Base-by-base conservation (phyloP, 1,139 yeast species). In the Suhomyces choctaworum region DNA sequence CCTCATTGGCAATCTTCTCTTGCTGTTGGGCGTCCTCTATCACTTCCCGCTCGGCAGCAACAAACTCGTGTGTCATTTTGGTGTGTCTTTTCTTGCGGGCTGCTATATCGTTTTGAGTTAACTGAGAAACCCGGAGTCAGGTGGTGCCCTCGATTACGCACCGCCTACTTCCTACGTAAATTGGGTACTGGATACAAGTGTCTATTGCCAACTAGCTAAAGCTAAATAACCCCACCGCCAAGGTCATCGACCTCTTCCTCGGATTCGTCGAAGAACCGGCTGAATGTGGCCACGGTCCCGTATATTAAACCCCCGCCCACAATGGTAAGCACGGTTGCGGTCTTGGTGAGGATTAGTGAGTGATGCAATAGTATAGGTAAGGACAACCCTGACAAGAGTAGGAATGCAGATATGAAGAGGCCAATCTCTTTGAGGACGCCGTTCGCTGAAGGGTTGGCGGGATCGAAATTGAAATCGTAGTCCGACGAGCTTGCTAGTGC, bases 201-300 rank as follows among this genome's bases (percentile, higher is more conserved):
- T n/a, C n/a, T n/a, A n/a, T n/a, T n/a, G n/a, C n/a, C n/a, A n/a
- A n/a, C n/a, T n/a, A n/a, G n/a, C n/a, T n/a, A 16, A 22, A 20
- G 10, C 31, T 47, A 63, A 35, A 63, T 61, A 12, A 62, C 65
- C 3, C 64, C 69, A 2, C 61, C 62, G 2, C 61, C 62, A 25
- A 51, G 58, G 7, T 48, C 59, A 14, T 61, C 55, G 8, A 57
- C 62, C 29, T 64, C 70, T 6, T 76, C 79, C 28, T 74, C 79
- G 6, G 71, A 56, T 29, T 73, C 79, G 45, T 81, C 85, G 58
- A 87, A 86, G 53, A 80, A 83, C 42, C 77, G 67, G 20, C 86
- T 78, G 56, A 87, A 87, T 5, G 83, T 73, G 44, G 81, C 77
- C 25, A 87, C 85, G 0, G 95, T 82, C 4, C 80, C 79, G 58